phyloP scores from a whole-genome alignment of 495 filamentous ascomycete genomes.

The Sabuloglossum arenarium region DNA sequence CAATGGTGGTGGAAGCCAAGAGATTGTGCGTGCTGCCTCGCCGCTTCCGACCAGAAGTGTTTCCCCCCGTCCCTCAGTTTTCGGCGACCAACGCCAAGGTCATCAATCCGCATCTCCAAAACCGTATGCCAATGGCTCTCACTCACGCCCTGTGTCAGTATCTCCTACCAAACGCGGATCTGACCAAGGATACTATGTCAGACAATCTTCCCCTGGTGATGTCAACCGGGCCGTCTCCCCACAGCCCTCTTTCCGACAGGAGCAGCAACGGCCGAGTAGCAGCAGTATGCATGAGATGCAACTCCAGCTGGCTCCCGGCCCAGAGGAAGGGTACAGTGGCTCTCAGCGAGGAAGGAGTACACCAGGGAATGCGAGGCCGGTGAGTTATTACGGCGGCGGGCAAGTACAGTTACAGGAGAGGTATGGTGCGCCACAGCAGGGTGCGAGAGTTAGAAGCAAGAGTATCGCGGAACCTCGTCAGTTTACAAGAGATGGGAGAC shows the following conservation, averaged over 20 bases:
- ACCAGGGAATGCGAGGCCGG: conserved; percentile 12
- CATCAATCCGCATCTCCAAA: conserved; percentile 31
- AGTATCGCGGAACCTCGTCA: conserved; percentile 56
- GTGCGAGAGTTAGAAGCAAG: conserved; percentile 44
- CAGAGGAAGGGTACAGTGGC: conserved; percentile 25
- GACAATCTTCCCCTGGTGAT: conserved; percentile 33
- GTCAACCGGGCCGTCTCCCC: conserved; percentile 34
- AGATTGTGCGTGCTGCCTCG: conserved; percentile 28
- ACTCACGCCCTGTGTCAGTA: conserved; percentile 20
- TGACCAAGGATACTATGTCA: conserved; percentile 32
- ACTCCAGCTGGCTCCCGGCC: conserved; percentile 45
- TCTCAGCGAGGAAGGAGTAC: conserved; percentile 10
- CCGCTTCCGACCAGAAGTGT: conserved; percentile 27
- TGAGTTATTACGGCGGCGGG: conserved; percentile 17
- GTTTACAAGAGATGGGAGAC: conserved; percentile 65
- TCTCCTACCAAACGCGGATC: conserved; percentile 31
- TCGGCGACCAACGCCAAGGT: conserved; percentile 16
- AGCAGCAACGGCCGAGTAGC: conserved; percentile 40
- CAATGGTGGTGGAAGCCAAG: conserved; percentile 15
- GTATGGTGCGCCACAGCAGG: conserved; percentile 19
- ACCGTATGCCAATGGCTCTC: conserved; percentile 17
- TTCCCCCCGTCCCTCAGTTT: conserved; percentile 28
- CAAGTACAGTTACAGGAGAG: conserved; percentile 15
- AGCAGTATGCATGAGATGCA: conserved; percentile 45
- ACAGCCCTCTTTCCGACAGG: conserved; percentile 32